phyloP scores from a whole-genome alignment of 106 monocot species.

The Hemerocallis citrina region DNA sequence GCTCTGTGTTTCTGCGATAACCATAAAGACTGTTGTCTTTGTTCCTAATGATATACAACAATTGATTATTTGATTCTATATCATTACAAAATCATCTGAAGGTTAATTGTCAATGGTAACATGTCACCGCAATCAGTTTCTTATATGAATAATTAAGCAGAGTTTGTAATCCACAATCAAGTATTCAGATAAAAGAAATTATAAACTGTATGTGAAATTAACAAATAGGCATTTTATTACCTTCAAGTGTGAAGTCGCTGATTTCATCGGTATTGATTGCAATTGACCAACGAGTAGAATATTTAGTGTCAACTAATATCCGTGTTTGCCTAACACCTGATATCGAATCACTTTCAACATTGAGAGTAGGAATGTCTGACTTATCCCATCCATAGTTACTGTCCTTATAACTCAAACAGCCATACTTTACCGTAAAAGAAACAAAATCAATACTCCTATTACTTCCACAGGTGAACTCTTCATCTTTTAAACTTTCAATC shows the following conservation, averaged over 20 bases:
- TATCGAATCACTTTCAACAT: conserved; percentile 51
- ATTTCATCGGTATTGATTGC: conserved; percentile 74
- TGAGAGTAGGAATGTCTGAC: conserved; percentile 57
- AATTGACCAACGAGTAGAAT: conserved; percentile 74
- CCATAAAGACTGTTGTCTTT: neutral
- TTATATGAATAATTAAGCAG: neutral
- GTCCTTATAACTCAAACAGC: conserved; percentile 59
- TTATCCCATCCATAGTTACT: conserved; percentile 47
- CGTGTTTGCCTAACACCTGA: conserved; percentile 44
- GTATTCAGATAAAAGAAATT: neutral
- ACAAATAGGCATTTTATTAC: conserved; percentile 14
- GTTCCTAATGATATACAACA: neutral
- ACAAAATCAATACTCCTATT: conserved; percentile 58
- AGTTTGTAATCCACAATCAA: neutral
- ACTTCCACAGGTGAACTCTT: conserved; percentile 63
- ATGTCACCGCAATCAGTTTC: neutral
- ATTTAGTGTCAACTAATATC: conserved; percentile 61
- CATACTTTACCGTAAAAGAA: conserved; percentile 62
- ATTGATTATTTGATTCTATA: neutral
- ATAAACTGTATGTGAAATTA: neutral
- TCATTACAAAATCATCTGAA: neutral
- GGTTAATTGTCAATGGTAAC: neutral
- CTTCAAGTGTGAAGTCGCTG: conserved; percentile 64
- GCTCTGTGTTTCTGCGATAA: neutral
- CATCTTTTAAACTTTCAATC: conserved; percentile 44